Conservation (phyloP, 805 yeast species). For the Saturnispora mendoncae region DNA sequence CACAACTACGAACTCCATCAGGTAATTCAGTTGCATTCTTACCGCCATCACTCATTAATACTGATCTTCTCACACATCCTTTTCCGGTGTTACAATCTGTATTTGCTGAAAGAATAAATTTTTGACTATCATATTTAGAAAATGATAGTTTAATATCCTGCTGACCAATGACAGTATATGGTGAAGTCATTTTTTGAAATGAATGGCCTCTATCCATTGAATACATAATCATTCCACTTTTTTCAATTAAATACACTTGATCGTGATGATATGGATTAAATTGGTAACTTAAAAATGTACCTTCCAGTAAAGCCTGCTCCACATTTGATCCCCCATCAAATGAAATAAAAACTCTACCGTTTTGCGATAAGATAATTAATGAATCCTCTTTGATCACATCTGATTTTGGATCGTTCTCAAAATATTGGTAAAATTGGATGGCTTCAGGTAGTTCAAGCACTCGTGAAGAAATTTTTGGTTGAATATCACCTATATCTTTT, state of each 20-base stretch:
- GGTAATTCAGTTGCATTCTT: conserved; percentile 44
- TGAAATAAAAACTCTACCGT: conserved; percentile 51
- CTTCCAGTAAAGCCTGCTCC: conserved; percentile 38
- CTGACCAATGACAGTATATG: conserved; percentile 42
- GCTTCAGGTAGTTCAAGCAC: conserved; percentile 42
- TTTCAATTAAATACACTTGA: conserved; percentile 46
- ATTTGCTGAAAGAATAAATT: conserved; percentile 64
- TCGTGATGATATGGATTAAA: conserved; percentile 55
- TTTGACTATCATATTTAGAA: conserved; percentile 45
- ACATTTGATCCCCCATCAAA: conserved; percentile 52
- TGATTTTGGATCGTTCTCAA: conserved; percentile 40
- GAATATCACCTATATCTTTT: conserved; percentile 20
- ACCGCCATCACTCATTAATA: conserved; percentile 63
- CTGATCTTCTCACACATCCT: conserved; percentile 52
- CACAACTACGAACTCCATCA: conserved; percentile 51
- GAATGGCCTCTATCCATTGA: conserved; percentile 62
- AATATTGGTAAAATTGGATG: conserved; percentile 48
- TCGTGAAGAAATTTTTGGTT: conserved; percentile 27
- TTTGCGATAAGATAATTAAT: conserved; percentile 48
- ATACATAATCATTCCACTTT: conserved; percentile 39
- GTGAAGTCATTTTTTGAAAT: conserved; percentile 34
- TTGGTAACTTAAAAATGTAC: conserved; percentile 10
- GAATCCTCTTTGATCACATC: conserved; percentile 48
- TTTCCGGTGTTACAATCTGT: conserved; percentile 41
- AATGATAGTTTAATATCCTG: conserved; percentile 41